phyloP scores from a whole-genome alignment of 1,284 basidiomycete genomes.

The Leucoagaricus sp. region DNA sequence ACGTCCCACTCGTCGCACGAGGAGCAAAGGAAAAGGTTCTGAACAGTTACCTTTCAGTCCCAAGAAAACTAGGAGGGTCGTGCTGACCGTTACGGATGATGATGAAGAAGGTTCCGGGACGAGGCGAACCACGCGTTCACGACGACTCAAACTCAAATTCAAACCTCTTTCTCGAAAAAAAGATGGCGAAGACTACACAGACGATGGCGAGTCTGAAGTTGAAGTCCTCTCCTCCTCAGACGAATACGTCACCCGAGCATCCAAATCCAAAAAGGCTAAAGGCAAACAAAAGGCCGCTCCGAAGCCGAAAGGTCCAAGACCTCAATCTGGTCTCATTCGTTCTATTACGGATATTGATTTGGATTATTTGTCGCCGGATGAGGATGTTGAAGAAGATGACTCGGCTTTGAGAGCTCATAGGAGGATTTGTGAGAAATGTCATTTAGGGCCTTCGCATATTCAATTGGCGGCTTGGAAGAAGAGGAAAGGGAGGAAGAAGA shows the following conservation, averaged over 20 bases:
- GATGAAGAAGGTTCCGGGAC: conserved; percentile 28
- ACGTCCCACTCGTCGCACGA: conserved; percentile 15
- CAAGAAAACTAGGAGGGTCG: conserved; percentile 50
- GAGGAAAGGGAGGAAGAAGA: conserved; percentile 43
- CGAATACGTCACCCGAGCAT: not conserved
- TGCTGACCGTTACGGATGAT: conserved; percentile 36
- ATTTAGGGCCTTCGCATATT: conserved; percentile 56
- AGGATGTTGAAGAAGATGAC: conserved; percentile 61
- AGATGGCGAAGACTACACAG: conserved; percentile 36
- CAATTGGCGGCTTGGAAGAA: conserved; percentile 42
- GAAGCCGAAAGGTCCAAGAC: conserved; percentile 44
- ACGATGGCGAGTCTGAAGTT: conserved; percentile 28
- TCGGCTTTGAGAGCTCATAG: conserved; percentile 61
- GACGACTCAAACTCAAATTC: conserved; percentile 33
- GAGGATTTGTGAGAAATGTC: conserved; percentile 70
- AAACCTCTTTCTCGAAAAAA: conserved; percentile 32
- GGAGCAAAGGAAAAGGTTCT: conserved; percentile 21
- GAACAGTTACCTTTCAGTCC: conserved; percentile 61
- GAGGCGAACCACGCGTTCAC: conserved; percentile 40
- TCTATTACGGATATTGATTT: conserved; percentile 55
- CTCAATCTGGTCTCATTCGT: conserved; percentile 70
- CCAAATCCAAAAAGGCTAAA: conserved; percentile 18
- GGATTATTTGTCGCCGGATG: conserved; percentile 54
- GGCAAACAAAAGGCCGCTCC: conserved; percentile 24
- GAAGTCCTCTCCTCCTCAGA: conserved; percentile 26